Conservation (phyloP, 148 eudicot genomes). For the Drosera capensis region DNA sequence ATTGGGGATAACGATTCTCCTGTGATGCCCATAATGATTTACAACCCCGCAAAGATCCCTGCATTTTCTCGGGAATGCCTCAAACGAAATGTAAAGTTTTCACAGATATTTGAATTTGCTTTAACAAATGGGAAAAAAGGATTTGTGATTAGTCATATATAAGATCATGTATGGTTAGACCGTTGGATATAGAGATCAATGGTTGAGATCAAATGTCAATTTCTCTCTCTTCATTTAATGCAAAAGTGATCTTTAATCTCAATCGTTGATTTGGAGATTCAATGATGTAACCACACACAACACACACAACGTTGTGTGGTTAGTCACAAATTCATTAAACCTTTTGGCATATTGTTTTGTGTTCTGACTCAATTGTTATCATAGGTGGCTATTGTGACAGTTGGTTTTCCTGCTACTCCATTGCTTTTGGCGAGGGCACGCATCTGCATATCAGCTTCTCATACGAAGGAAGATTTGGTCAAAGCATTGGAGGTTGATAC, state of each 20-base stretch:
- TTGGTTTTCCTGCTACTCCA: slow-evolving; percentile 96
- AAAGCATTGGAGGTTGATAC: slow-evolving; percentile 68
- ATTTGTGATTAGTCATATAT: not conserved
- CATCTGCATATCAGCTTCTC: slow-evolving; percentile 90
- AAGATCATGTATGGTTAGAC: too few species aligned
- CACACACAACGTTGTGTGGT: too few species aligned
- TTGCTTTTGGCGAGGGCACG: slow-evolving; percentile 80
- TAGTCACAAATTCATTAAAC: too few species aligned
- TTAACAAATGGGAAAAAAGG: not conserved
- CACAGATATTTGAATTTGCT: not conserved
- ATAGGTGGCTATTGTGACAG: slow-evolving; percentile 76
- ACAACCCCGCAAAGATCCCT: slow-evolving; percentile 81
- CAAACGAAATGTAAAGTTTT: slow-evolving; percentile 47
- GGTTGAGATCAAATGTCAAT: not conserved
- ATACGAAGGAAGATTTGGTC: slow-evolving; percentile 65
- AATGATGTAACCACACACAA: too few species aligned
- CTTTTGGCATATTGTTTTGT: too few species aligned
- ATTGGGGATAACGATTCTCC: slow-evolving; percentile 84
- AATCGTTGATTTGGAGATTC: not conserved
- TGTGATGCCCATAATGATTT: slow-evolving; percentile 83
- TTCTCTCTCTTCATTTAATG: not conserved
- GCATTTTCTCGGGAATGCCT: slow-evolving; percentile 94
- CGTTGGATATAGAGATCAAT: too few species aligned
- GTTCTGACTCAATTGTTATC: too few species aligned
- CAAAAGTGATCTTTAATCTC: not conserved